Evolutionary conservation across 345 rosid genomes (phyloP), one percentile per base, ranked within the genome.

Genomic region (Pistacia vera): DNA sequence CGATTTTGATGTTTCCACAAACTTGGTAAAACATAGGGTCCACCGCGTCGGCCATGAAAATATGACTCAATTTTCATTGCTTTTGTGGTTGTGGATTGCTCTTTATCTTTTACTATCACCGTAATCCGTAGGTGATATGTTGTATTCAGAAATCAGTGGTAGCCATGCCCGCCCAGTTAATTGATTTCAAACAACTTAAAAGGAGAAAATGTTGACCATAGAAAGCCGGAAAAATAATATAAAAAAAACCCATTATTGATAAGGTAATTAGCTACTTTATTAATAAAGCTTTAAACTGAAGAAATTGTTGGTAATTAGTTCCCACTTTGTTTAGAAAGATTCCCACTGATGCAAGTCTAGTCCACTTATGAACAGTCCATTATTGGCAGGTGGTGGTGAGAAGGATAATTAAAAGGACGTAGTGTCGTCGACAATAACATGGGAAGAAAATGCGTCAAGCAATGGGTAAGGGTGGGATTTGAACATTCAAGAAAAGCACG

Each of bases 401-500:
- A 1, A 65, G 16, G 46, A 28, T 25, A 0, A 25, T 2, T 35
- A 44, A 17, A 38, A 44, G 22, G 28, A 66, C 11, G 49, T 33
- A 25, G 1, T 25, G 25, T 33, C 44, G 78, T 22, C 41, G 61
- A 44, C 35, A 66, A 14, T 18, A 60, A 57, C 36, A 54, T 30
- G 8, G 54, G 16, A 4, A 59, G 67, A 63, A 57, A 41, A 25
- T 17, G 63, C 8, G 7, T 0, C 8, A 14, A 56, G 16, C 4
- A 52, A 25, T 57, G 28, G 14, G 16, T 0, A 38, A 41, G 25
- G 0, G 25, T 25, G 25, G 77, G 82, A 36, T 75, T 63, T 73
- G 78, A 75, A 22, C 51, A 66, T 30, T 76, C 0, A 6, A 11
- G 71, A 66, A 81, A 77, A 75, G 51, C 72, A 75, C 81, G 12